A percentile compares a stretch with the other conserved stretches of the same genome.
Evolutionary conservation across 306 rosid genomes (phyloP).

Genomic region (Sphenostylis stenocarpa): DNA sequence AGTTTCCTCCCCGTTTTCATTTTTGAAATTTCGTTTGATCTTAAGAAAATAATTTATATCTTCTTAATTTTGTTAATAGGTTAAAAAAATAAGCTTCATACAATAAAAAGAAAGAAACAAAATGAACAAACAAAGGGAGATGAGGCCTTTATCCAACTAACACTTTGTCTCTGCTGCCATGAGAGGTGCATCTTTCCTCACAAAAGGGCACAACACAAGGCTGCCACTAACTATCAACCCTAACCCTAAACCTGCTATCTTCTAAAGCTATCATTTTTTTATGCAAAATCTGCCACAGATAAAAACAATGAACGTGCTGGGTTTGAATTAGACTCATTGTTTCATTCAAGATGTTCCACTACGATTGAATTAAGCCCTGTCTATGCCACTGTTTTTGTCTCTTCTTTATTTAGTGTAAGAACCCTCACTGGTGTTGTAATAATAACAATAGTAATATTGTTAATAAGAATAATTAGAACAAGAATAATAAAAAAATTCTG

Average conservation of each 20-base stretch:
- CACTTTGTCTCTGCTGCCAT: neutral
- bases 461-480: too few relatives aligned
- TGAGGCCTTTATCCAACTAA: too few relatives aligned
- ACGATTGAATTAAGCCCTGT: neutral
- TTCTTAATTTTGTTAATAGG: too few relatives aligned
- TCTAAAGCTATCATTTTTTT: neutral
- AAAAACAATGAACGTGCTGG: neutral
- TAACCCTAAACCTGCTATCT: neutral
- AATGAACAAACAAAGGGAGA: neutral
- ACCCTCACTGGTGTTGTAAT: neutral
- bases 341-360: conserved; percentile 18
- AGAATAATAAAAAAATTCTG: too few relatives aligned
- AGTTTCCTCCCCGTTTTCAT: too few relatives aligned
- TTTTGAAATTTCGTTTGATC: too few relatives aligned
- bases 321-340: neutral
- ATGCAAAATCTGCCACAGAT: neutral
- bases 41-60: too few relatives aligned
- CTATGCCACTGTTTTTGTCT: neutral
- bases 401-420: neutral
- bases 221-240: neutral
- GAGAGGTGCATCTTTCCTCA: neutral
- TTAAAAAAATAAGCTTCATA: neutral
- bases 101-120: neutral
- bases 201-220: neutral
- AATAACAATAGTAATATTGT: too few relatives aligned